These are phyloP conservation scores for Suillus plorans DNA, from an alignment of 768 basidiomycete species.

Conservation along the genomic window DNA sequence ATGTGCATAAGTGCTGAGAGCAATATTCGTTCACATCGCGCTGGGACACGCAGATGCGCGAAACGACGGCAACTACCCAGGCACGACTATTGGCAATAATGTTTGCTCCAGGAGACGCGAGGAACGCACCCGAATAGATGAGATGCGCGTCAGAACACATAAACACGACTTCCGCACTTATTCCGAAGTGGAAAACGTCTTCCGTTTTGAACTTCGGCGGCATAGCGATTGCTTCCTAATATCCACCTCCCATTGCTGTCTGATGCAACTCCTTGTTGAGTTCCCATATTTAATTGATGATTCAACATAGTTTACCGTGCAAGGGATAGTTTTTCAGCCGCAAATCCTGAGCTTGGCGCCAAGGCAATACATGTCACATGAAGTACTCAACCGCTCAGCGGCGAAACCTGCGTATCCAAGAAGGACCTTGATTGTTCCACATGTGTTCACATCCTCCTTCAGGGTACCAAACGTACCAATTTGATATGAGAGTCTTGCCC, in stretches of 20 bases:
- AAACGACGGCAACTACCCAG: not conserved
- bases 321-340: not conserved
- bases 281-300: not conserved
- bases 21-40: not conserved
- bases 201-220: not conserved
- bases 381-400: not conserved
- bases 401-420: not conserved
- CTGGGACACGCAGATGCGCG: not conserved
- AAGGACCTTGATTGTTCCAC: not conserved
- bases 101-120: not conserved
- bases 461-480: not conserved
- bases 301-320: not conserved
- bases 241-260: not conserved
- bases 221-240: not conserved
- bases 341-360: not conserved
- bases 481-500: not conserved
- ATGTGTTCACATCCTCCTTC: not conserved
- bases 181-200: not conserved
- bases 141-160: not conserved
- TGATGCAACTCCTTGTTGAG: not conserved
- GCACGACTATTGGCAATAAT: not conserved
- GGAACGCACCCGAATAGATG: not conserved
- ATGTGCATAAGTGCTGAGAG: not conserved
- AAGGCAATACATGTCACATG: not conserved
- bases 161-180: not conserved